These are phyloP conservation scores for Euphorbia tirucalli DNA, from an alignment of 345 rosid species.

Conservation along the genomic window DNA sequence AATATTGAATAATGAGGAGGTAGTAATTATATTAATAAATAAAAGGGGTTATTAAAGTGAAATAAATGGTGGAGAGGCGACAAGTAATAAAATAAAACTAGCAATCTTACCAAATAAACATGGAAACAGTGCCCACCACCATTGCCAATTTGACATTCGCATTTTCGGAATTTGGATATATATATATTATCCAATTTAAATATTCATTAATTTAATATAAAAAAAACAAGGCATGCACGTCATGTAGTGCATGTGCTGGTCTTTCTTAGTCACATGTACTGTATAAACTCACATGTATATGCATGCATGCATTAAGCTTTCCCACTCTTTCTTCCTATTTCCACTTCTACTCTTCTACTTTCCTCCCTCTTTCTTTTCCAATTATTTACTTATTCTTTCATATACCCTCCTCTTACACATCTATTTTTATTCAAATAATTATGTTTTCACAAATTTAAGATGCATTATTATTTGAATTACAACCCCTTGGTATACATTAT, in stretches of 20 bases:
- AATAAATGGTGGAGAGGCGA: background rate
- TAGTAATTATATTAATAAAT: background rate
- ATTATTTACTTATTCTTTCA: too few relatives aligned
- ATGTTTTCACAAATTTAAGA: too few relatives aligned
- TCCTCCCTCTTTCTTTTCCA: too few relatives aligned
- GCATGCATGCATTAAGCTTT: slow-evolving; percentile 14
- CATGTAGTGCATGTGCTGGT: slow-evolving; percentile 37
- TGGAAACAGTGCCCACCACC: too few relatives aligned
- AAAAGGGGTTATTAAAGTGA: background rate
- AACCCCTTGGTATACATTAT: too few relatives aligned
- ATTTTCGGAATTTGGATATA: slow-evolving; percentile 5
- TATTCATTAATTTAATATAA: too few relatives aligned
- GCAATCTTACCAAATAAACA: background rate
- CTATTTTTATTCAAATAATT: too few relatives aligned
- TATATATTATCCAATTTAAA: slow-evolving; percentile 22
- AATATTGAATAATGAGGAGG: background rate
- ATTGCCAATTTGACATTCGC: background rate
- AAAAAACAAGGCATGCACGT: slow-evolving; percentile 34
- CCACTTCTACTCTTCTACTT: background rate
- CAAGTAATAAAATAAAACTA: too few relatives aligned
- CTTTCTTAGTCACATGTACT: slow-evolving; percentile 28
- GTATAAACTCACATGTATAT: slow-evolving; percentile 12
- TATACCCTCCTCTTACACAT: too few relatives aligned
- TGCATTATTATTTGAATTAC: too few relatives aligned
- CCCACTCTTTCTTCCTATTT: background rate